These are phyloP conservation scores for Teratosphaeria zuluensis DNA, from an alignment of 2,329 filamentous ascomycete genomes.

Conservation along the genomic window DNA sequence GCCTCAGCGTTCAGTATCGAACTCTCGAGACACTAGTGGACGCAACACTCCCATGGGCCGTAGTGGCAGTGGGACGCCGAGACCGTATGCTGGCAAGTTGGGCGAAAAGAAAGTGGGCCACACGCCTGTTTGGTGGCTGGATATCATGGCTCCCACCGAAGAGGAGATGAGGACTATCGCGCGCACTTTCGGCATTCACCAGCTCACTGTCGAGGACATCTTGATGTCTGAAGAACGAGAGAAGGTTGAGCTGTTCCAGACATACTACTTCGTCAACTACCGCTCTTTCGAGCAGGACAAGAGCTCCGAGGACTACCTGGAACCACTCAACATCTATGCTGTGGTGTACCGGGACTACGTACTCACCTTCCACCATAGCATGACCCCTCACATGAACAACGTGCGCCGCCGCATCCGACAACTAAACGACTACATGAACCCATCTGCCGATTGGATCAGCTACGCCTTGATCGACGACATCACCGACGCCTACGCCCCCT, in stretches of 20 bases:
- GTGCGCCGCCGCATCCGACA: constrained; percentile 89
- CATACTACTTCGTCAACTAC: constrained; percentile 99
- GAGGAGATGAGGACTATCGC: constrained; percentile 90
- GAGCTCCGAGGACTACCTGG: constrained; percentile 78
- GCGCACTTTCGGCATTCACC: constrained; percentile 91
- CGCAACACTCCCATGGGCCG: constrained; percentile 36
- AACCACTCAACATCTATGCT: constrained; percentile 95
- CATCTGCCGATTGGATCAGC: constrained; percentile 95
- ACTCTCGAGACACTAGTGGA: constrained; percentile 31
- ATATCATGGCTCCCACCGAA: constrained; percentile 83
- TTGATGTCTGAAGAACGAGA: constrained; percentile 95
- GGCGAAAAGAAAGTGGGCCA: constrained; percentile 32
- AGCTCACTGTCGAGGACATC: constrained; percentile 90
- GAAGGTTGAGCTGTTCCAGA: constrained; percentile 92
- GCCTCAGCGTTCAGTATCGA: constrained; percentile 20
- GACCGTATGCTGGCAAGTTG: constrained; percentile 21
- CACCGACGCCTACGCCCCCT: constrained; percentile 85
- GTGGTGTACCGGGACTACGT: constrained; percentile 94
- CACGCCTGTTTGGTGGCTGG: constrained; percentile 86
- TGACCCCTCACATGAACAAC: constrained; percentile 91
- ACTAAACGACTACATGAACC: constrained; percentile 81
- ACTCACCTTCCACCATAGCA: constrained; percentile 93
- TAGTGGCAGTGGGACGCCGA: constrained; percentile 2
- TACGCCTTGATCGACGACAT: constrained; percentile 98
- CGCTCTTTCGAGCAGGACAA: constrained; percentile 93